phyloP scores from a whole-genome alignment of 1,284 basidiomycete species.

The Coriolopsis trogii region DNA sequence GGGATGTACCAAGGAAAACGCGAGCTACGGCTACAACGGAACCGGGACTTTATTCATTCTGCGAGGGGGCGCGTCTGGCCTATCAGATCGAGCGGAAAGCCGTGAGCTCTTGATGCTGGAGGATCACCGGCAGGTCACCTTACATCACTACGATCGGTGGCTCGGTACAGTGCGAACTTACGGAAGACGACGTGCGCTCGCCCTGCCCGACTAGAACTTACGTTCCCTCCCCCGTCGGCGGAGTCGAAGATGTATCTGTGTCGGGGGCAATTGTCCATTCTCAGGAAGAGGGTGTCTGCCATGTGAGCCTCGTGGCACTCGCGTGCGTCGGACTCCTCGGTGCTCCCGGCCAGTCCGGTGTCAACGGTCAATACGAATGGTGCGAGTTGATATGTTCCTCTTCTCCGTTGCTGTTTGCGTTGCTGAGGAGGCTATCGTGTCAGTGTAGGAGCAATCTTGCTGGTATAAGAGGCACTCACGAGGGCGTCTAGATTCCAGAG shows the following conservation, averaged over 20 bases:
- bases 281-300: conserved; percentile 3
- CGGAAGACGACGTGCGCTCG: conserved; percentile 14
- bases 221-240: conserved; percentile 21
- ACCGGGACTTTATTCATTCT: conserved; percentile 19
- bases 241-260: conserved; percentile 14
- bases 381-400: no score
- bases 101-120: conserved; percentile 14
- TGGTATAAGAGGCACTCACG: background rate
- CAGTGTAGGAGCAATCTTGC: no score
- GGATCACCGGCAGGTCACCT: conserved; percentile 17
- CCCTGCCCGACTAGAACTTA: conserved; percentile 18
- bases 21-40: conserved; percentile 3
- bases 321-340: conserved; percentile 23
- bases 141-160: conserved; percentile 18
- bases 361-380: background rate
- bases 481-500: conserved; percentile 3
- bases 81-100: conserved; percentile 19
- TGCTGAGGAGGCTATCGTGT: no score
- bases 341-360: conserved; percentile 20
- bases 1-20: conserved; percentile 17
- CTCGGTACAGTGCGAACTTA: conserved; percentile 20
- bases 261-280: conserved; percentile 22
- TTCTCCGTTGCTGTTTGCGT: no score
- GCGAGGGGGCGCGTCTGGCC: conserved; percentile 5
- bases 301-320: conserved; percentile 27